Base-by-base conservation (phyloP, 768 basidiomycete genomes). In the Lactarius indigo region DNA sequence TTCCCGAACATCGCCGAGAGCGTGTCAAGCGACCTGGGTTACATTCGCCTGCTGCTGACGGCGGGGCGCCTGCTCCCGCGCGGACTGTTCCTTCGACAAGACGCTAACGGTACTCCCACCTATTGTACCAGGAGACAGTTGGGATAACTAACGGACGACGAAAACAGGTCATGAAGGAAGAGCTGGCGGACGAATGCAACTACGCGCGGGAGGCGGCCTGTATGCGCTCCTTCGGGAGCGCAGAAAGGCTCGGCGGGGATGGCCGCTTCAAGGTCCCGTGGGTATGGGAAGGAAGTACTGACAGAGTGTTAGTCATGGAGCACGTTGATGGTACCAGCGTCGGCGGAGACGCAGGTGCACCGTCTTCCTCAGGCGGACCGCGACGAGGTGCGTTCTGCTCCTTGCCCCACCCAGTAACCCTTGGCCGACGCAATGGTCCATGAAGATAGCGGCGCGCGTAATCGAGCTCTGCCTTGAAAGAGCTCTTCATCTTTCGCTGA, bases 161-260 rank as follows among this genome's bases (percentile, higher is more conserved):
- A 20, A 50, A 26, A n/a, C 62, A 90, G 87, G 94, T 93, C 13
- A 90, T 98, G 88, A 89, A 89, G 73, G 82, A 86, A 15, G 96
- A 98, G 74, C 80, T 99, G 12, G 85, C 86, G 56, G 94, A 98
- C 70, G 97, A 98, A 76, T 98, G 97, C 73, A 81, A 96, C 74
- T 99, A 98, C 73, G 77, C 76, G 7, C 86, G 90, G 17, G 97
- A 99, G 74, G 96, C 93, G 6, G 79, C 79, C 1, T 91, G 86
- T 71, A 77, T 92, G 4, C 79, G 79, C 28, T 77, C 76, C 35
- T 97, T 97, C 75, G 80, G 80, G 5, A 81, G 80, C 4, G 66
- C 77, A 1, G 76, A 78, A 13, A 78, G 74, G 68, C 78, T 90
- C 10, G 88, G 88, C 4, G 72, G 72, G 3, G 90, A 91, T 70